These are phyloP conservation scores for Ophiostoma pallidulum DNA, from an alignment of 2,329 filamentous ascomycete genomes.

Conservation along the genomic window DNA sequence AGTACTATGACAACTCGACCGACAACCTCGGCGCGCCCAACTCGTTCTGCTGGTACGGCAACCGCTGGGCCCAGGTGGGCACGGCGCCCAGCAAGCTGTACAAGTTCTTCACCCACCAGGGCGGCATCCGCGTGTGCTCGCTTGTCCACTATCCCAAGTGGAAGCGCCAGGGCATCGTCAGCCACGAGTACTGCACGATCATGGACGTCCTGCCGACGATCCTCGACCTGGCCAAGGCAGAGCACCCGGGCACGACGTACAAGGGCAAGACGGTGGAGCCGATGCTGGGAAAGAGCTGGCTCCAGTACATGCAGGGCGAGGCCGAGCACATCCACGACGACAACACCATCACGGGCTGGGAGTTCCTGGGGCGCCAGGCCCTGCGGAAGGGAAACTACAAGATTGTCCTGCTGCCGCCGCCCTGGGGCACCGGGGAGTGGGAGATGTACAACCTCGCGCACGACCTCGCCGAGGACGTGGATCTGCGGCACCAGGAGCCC, in stretches of 20 bases:
- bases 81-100: constrained; percentile 22
- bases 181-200: constrained; percentile 40
- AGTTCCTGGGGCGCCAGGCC: constrained; percentile 26
- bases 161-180: constrained; percentile 24
- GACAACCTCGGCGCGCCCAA: constrained; percentile 45
- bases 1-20: constrained; percentile 46
- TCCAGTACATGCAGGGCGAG: constrained; percentile 16
- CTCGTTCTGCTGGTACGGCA: constrained; percentile 49
- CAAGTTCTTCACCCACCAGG: constrained; percentile 33
- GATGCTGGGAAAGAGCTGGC: constrained; percentile 21
- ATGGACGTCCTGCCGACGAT: constrained; percentile 43
- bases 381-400: constrained; percentile 29
- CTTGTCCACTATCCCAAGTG: constrained; percentile 24
- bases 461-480: constrained; percentile 36
- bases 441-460: constrained; percentile 36
- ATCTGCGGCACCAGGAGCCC: constrained; percentile 26
- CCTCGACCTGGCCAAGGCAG: constrained; percentile 36
- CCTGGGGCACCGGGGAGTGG: constrained; percentile 39
- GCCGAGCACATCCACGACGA: constrained; percentile 25
- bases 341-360: constrained; percentile 29
- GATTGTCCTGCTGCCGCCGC: constrained; percentile 37
- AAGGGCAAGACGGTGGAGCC: constrained; percentile 25
- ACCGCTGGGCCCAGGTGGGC: constrained; percentile 37
- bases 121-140: constrained; percentile 44
- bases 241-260: constrained; percentile 43